Evolutionary conservation across 495 filamentous ascomycete species (phyloP), one percentile per base, ranked within the genome.

Genomic region (Penicillium manginii): DNA sequence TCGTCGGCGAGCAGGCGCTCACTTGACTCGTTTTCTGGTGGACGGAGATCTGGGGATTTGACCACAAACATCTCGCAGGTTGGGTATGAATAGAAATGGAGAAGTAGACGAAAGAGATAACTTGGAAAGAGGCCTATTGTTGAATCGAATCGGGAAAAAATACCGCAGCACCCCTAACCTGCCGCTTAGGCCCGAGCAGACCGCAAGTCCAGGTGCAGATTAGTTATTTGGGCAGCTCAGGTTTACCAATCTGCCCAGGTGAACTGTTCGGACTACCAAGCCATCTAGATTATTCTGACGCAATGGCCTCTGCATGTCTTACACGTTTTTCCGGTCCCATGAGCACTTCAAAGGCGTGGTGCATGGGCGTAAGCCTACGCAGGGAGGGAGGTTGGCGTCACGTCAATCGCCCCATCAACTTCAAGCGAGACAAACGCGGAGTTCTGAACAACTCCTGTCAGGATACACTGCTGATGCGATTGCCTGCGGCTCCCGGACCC

Each of bases 271-370:
- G 1, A 17, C 35, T 46, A 10, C 17, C 35, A 52, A 52, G 33
- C 29, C 19, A 15, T 29, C 45, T 47, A 19, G 45, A 14, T 23
- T 19, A 47, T 5, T 35, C 32, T 61, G 42, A 56, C 50, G 52
- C 50, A 57, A 54, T 52, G 21, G 17, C 19, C 21, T 23, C 58
- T 69, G 66, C 55, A 59, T 69, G 63, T 69, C 66, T 69, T 59
- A 64, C 66, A 66, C 53, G 60, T 66, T 61, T 55, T 54, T 12
- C 1, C 53, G 33, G 53, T 55, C 54, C 51, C 52, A 60, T 69
- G 63, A 56, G 58, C 37, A 29, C 14, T 31, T 15, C 43, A 26
- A 47, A 31, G 14, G 56, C 55, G 53, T 62, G 55, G 59, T 49
- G 54, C 49, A 56, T 54, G 54, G 57, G 21, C 50, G 19, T 21